These are phyloP conservation scores for Penicillium aurantiogriseum DNA, from an alignment of 2,329 filamentous ascomycete genomes.

Conservation along the genomic window DNA sequence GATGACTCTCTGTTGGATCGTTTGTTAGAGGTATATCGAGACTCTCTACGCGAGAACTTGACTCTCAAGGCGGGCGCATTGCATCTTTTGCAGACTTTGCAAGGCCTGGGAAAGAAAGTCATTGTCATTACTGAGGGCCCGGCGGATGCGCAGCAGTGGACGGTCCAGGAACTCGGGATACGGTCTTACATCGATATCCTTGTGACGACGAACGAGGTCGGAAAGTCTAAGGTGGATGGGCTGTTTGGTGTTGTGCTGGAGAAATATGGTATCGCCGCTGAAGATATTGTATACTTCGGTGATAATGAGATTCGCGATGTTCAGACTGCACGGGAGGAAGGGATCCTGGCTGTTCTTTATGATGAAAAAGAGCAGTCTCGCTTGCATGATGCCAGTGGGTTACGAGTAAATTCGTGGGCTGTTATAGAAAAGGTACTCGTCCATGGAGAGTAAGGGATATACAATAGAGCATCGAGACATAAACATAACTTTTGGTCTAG, in stretches of 20 bases:
- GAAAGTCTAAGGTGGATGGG: slow-evolving; percentile 34
- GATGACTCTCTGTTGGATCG: not conserved
- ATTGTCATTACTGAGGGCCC: slow-evolving; percentile 50
- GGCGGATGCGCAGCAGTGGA: slow-evolving; percentile 49
- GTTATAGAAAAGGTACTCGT: slow-evolving; percentile 6
- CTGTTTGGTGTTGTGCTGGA: slow-evolving; percentile 24
- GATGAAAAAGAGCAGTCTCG: slow-evolving; percentile 12
- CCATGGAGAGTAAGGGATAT: slow-evolving; percentile 5
- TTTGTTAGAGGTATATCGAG: slow-evolving; percentile 18
- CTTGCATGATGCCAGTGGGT: not conserved
- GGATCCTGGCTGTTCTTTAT: slow-evolving; percentile 27
- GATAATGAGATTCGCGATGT: slow-evolving; percentile 31
- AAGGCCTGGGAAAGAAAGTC: slow-evolving; percentile 40
- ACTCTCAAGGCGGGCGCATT: slow-evolving; percentile 41
- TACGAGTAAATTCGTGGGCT: slow-evolving; percentile 17
- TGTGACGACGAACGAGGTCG: slow-evolving; percentile 26
- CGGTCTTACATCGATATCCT: no score
- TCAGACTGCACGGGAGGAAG: slow-evolving; percentile 21
- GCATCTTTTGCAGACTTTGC: slow-evolving; percentile 36
- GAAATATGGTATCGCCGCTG: slow-evolving; percentile 19
- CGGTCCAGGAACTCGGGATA: slow-evolving; percentile 23
- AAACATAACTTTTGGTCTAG: slow-evolving; percentile 23
- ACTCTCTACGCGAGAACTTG: slow-evolving; percentile 20
- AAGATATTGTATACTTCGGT: slow-evolving; percentile 29
- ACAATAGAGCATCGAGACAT: slow-evolving; percentile 4